Percentiles rank a stretch among this genome's conserved stretches.
Conservation (phyloP, 208 protist genomes). For the Angomonas deanei region DNA sequence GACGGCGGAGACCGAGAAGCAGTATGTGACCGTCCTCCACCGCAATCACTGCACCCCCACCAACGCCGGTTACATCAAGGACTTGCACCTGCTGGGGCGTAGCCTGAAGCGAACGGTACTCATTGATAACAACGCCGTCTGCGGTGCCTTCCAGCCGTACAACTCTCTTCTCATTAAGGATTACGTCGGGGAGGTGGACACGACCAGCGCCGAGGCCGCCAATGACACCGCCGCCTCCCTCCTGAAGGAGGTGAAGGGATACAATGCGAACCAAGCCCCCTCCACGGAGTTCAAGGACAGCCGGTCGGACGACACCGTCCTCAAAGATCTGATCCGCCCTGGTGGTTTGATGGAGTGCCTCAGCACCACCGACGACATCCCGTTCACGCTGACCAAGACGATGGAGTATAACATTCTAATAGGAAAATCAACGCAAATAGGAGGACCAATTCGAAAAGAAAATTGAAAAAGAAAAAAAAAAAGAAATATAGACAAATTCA, state of each 20-base stretch:
- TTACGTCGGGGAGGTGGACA: slow-evolving; percentile 15
- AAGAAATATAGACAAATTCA: not conserved
- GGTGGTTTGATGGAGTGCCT: not conserved
- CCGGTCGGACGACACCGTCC: slow-evolving; percentile 15
- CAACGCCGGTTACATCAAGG: slow-evolving; percentile 55
- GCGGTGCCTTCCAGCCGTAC: slow-evolving; percentile 54
- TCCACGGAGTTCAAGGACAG: not conserved
- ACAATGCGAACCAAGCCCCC: not conserved
- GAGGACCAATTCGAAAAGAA: not conserved
- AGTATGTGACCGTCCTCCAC: slow-evolving; percentile 28
- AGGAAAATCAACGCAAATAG: not conserved
- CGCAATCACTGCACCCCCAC: slow-evolving; percentile 53
- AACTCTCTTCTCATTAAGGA: slow-evolving; percentile 45
- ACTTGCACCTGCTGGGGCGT: slow-evolving; percentile 55
- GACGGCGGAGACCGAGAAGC: slow-evolving; percentile 1
- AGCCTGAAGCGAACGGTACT: slow-evolving; percentile 33
- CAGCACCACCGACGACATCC: not conserved
- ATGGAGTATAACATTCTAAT: not conserved
- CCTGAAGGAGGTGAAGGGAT: slow-evolving; percentile 6
- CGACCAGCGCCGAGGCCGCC: not conserved
- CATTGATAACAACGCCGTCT: slow-evolving; percentile 53
- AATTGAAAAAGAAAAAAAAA: not conserved
- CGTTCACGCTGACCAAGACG: not conserved
- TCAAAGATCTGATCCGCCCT: not conserved
- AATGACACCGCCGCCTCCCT: not conserved